Conservation (phyloP, 306 rosid species). For the Medicago ruthenica region DNA sequence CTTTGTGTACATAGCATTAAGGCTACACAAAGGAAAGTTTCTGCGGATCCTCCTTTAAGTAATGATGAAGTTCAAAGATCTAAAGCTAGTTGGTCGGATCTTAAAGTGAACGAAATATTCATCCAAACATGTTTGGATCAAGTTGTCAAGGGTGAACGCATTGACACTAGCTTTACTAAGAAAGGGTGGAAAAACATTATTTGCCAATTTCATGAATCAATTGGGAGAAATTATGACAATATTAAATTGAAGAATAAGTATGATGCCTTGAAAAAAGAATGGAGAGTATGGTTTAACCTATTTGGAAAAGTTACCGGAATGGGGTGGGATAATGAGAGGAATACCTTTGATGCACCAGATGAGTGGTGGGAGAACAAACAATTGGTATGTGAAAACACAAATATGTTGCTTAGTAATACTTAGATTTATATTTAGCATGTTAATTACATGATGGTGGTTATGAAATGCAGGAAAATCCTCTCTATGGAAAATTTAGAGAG, state of each 20-base stretch:
- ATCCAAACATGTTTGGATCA: not conserved
- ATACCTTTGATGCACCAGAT: not conserved
- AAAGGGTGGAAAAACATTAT: not conserved
- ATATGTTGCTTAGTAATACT: not conserved
- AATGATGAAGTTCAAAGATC: not conserved
- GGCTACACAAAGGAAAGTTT: not conserved
- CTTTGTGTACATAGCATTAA: not conserved
- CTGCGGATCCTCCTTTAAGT: not conserved
- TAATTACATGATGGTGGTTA: no score
- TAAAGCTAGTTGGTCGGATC: not conserved
- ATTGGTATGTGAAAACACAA: not conserved
- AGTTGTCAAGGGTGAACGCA: not conserved
- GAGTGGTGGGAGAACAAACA: not conserved
- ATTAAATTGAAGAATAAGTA: not conserved
- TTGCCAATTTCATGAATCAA: not conserved
- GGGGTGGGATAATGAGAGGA: not conserved
- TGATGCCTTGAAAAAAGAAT: not conserved
- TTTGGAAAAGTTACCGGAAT: not conserved
- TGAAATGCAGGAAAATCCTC: no score
- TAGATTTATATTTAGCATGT: no score
- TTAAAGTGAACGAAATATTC: not conserved
- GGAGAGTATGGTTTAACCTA: not conserved
- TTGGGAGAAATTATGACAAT: not conserved
- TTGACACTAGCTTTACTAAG: not conserved
- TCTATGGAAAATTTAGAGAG: no score